Evolutionary conservation across 768 basidiomycete genomes (phyloP).

Genomic region (Tephrocybe rancida): DNA sequence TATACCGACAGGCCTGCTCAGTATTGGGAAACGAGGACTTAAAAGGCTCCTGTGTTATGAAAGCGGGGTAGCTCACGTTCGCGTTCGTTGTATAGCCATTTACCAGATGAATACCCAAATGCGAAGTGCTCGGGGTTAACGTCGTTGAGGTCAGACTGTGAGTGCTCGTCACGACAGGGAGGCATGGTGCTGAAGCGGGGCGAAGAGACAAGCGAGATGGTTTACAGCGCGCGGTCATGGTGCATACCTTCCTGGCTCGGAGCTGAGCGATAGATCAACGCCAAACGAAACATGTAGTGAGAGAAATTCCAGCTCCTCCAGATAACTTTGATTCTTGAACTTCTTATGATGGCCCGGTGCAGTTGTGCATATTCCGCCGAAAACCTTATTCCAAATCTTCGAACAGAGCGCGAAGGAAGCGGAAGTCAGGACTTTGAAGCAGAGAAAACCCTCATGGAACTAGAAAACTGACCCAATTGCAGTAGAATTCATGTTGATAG

Average conservation of each 20-base stretch:
- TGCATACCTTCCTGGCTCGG: not conserved
- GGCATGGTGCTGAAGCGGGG: constrained; percentile 1
- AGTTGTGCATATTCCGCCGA: no score
- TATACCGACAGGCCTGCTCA: constrained; percentile 22
- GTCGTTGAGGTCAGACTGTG: not conserved
- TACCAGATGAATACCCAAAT: constrained; percentile 9
- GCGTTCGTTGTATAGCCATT: constrained; percentile 30
- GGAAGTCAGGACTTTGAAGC: no score
- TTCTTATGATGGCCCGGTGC: no score
- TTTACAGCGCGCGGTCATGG: not conserved
- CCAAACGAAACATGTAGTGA: no score
- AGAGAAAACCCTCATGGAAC: no score
- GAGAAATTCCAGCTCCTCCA: no score
- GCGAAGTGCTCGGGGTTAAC: not conserved
- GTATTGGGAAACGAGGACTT: constrained; percentile 11
- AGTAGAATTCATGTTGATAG: no score
- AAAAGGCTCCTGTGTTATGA: constrained; percentile 1
- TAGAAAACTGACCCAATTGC: no score
- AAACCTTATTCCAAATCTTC: no score
- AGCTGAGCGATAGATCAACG: no score
- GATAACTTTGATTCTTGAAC: no score
- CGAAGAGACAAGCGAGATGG: not conserved
- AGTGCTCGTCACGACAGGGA: not conserved
- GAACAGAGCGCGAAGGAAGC: no score
- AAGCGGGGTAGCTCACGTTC: constrained; percentile 19